Evolutionary conservation across 257 asterid genomes (phyloP).

Genomic region (Nicotiana benthamiana): DNA sequence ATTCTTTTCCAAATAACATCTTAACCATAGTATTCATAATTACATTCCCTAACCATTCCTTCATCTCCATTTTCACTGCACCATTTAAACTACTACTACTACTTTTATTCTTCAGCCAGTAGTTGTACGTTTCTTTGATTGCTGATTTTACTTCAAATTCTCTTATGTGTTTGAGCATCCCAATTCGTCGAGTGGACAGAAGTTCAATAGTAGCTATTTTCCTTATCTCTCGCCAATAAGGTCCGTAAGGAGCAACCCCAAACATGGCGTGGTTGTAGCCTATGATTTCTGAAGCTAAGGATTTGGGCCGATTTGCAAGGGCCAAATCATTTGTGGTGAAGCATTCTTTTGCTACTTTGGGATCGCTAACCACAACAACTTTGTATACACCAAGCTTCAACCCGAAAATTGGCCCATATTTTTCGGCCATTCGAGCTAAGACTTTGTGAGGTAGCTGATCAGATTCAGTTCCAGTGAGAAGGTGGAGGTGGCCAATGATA

Average conservation of each 20-base stretch:
- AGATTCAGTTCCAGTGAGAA: constrained; percentile 13
- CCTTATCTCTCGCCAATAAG: constrained; percentile 25
- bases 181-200: constrained; percentile 13
- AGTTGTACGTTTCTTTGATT: constrained; percentile 6
- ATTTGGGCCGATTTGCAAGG: constrained; percentile 14
- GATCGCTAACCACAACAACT: constrained; percentile 18
- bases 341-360: constrained; percentile 18
- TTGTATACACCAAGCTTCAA: constrained; percentile 14
- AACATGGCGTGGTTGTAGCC: constrained; percentile 22
- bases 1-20: constrained; percentile 21
- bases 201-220: constrained; percentile 14
- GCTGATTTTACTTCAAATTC: constrained; percentile 15
- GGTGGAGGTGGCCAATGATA: constrained; percentile 31
- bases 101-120: not conserved
- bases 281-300: constrained; percentile 3
- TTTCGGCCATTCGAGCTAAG: constrained; percentile 19
- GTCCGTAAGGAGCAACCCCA: constrained; percentile 19
- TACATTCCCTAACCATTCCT: constrained; percentile 22
- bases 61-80: constrained; percentile 19
- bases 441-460: constrained; percentile 17
- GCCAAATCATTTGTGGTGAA: constrained; percentile 19
- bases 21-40: constrained; percentile 13
- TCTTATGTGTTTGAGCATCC: constrained; percentile 16
- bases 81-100: not conserved
- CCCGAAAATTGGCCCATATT: constrained; percentile 25